Percentiles rank a stretch among this genome's conserved stretches.
These are phyloP conservation scores for Ceratonia siliqua DNA, from an alignment of 306 rosid species.

Conservation along the genomic window DNA sequence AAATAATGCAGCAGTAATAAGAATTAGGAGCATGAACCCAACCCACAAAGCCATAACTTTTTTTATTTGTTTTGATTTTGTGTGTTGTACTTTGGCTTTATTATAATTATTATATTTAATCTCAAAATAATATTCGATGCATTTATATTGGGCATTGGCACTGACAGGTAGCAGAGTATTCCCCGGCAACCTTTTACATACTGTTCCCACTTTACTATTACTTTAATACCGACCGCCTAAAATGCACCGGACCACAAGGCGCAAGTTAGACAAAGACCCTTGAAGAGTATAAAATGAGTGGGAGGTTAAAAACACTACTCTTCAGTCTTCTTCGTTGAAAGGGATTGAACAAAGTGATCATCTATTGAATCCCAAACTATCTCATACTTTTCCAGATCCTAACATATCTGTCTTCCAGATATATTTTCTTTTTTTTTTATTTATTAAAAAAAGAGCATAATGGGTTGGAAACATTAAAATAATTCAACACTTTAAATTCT, in stretches of 20 bases:
- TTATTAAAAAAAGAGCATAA: too few species aligned
- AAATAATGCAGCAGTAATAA: too few species aligned
- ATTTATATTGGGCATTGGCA: conserved; percentile 7
- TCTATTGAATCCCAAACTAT: not conserved
- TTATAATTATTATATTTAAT: too few species aligned
- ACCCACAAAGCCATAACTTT: too few species aligned
- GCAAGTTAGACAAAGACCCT: conserved; percentile 24
- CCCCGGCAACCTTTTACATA: conserved; percentile 58
- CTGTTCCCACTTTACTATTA: conserved; percentile 32
- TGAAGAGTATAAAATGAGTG: not conserved
- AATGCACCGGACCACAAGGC: conserved; percentile 26
- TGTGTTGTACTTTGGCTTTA: too few species aligned
- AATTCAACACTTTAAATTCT: too few species aligned
- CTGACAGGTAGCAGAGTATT: conserved; percentile 52
- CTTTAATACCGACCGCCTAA: conserved; percentile 28
- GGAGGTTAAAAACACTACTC: not conserved
- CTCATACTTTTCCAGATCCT: not conserved
- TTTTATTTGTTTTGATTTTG: too few species aligned
- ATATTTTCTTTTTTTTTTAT: not conserved
- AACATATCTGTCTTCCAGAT: not conserved
- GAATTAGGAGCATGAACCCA: too few species aligned
- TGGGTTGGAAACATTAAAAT: too few species aligned
- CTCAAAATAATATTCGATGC: not conserved
- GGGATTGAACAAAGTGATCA: not conserved
- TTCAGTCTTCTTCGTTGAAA: not conserved